Evolutionary conservation across 192 early-diverging fungal genomes (phyloP).

Genomic region (Linderina pennispora): DNA sequence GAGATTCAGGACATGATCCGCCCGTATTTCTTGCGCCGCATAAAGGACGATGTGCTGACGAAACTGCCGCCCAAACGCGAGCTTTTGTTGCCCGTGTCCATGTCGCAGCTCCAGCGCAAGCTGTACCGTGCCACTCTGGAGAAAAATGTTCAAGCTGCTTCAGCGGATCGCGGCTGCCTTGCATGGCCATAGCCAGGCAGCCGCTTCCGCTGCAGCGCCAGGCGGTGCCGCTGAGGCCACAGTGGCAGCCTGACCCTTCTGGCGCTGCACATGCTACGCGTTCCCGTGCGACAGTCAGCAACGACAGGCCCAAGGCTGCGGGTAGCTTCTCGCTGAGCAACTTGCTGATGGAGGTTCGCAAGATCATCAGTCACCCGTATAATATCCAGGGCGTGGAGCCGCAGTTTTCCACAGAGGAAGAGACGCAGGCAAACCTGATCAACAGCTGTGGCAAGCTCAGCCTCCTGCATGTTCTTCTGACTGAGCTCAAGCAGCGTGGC

Average conservation of each 20-base stretch:
- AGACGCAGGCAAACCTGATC: constrained; percentile 74
- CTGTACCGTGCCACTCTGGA: constrained; percentile 86
- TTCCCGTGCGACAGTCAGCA: constrained; percentile 34
- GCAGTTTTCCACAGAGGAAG: constrained; percentile 46
- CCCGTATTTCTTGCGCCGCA: constrained; percentile 79
- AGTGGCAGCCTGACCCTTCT: no score
- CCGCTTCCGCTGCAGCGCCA: no score
- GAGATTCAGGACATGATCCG: constrained; percentile 65
- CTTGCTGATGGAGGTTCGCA: constrained; percentile 93
- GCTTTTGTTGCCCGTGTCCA: constrained; percentile 85
- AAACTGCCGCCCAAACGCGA: constrained; percentile 90
- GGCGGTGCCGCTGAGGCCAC: no score
- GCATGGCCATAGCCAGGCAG: not conserved
- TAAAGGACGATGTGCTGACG: constrained; percentile 91
- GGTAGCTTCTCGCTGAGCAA: constrained; percentile 65
- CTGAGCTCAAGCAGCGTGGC: constrained; percentile 75
- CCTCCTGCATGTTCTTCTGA: constrained; percentile 83
- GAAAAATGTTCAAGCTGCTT: constrained; percentile 77
- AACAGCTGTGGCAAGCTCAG: constrained; percentile 92
- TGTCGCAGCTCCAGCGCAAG: constrained; percentile 76
- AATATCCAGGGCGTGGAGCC: constrained; percentile 66
- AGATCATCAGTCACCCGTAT: constrained; percentile 91
- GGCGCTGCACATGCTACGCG: no score
- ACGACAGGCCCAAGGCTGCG: constrained; percentile 8
- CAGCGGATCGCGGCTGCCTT: constrained; percentile 18